phyloP scores from a whole-genome alignment of 495 filamentous ascomycete species.

The Tetracladium setigerum region DNA sequence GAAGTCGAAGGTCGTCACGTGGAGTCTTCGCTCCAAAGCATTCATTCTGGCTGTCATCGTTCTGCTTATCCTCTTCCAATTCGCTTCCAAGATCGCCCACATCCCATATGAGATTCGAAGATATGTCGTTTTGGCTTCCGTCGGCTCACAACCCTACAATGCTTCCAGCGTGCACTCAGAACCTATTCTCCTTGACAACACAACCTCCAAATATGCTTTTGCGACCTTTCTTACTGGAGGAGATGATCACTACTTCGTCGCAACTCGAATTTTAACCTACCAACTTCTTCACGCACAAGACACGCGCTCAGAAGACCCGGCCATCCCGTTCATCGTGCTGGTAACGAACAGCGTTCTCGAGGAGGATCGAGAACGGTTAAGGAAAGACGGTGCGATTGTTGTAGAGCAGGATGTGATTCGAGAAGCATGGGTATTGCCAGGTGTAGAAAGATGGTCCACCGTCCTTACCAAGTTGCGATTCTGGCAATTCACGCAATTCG shows the following conservation, averaged over 20 bases:
- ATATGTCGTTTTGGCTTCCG: no score
- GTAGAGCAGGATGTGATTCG: slow-evolving; percentile 22
- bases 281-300: slow-evolving; percentile 35
- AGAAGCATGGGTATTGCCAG: slow-evolving; percentile 17
- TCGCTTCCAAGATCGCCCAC: no score
- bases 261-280: slow-evolving; percentile 33
- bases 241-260: slow-evolving; percentile 33
- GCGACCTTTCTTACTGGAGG: no score
- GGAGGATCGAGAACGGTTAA: slow-evolving; percentile 22
- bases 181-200: no score
- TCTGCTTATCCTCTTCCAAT: no score
- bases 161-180: no score
- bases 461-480: slow-evolving; percentile 32
- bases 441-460: slow-evolving; percentile 23
- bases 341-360: slow-evolving; percentile 21
- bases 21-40: no score
- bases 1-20: no score
- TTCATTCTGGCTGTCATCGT: no score
- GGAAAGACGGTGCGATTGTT: slow-evolving; percentile 28
- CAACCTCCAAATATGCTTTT: no score
- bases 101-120: no score
- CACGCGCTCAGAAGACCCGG: slow-evolving; percentile 19
- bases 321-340: slow-evolving; percentile 29
- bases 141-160: no score
- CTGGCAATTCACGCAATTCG: slow-evolving; percentile 28